These are phyloP conservation scores for Fraxinus ornus DNA, from an alignment of 305 asterid species.

Conservation along the genomic window DNA sequence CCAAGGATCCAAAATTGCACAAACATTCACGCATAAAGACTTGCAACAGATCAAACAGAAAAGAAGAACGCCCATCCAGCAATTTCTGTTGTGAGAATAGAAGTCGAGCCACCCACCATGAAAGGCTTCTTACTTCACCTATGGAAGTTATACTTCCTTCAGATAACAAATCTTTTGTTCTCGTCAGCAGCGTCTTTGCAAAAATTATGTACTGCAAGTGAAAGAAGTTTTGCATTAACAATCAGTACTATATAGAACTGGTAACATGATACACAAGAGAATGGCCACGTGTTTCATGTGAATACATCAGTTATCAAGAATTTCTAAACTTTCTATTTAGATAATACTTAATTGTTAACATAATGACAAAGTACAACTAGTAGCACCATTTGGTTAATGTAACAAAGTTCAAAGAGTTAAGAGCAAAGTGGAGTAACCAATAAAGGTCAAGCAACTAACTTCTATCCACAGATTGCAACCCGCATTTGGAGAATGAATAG, in stretches of 20 bases:
- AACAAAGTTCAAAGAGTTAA: neutral
- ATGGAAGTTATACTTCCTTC: constrained; percentile 41
- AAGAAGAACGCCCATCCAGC: constrained; percentile 75
- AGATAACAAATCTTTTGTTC: constrained; percentile 60
- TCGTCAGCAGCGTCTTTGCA: constrained; percentile 67
- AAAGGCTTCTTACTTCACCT: constrained; percentile 58
- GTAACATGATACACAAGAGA: constrained; percentile 6
- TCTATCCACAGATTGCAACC: neutral
- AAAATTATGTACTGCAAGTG: constrained; percentile 69
- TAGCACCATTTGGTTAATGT: neutral
- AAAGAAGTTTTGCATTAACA: constrained; percentile 13
- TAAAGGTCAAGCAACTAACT: neutral
- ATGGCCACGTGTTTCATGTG: neutral
- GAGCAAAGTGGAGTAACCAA: neutral
- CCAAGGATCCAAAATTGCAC: constrained; percentile 56
- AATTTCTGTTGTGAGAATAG: constrained; percentile 79
- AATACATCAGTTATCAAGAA: neutral
- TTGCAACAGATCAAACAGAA: constrained; percentile 74
- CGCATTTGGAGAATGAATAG: neutral
- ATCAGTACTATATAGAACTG: neutral
- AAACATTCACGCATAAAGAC: constrained; percentile 57
- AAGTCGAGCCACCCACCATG: constrained; percentile 91
- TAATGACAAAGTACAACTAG: neutral
- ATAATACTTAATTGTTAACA: neutral
- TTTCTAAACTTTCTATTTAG: neutral